Conservation (phyloP, 495 filamentous ascomycete genomes). For the Daldinia loculata region DNA sequence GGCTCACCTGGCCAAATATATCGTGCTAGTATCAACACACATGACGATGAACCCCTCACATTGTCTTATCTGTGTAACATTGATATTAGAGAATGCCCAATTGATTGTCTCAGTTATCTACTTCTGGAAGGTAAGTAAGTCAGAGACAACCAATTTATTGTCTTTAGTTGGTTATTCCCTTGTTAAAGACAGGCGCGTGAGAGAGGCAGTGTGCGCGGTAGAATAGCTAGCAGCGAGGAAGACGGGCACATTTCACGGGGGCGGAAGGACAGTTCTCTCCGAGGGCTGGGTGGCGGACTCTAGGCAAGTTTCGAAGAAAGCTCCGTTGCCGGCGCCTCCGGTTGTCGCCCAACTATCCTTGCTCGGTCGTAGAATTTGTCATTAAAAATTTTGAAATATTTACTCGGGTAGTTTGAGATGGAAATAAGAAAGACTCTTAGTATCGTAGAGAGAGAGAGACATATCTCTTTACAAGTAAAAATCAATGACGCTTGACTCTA, state of each 20-base stretch:
- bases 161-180: not conserved
- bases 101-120: not conserved
- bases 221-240: not conserved
- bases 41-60: conserved; percentile 2
- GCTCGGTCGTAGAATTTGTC: not conserved
- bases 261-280: not conserved
- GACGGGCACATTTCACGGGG: not conserved
- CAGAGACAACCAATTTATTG: not conserved
- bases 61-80: conserved; percentile 4
- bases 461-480: not conserved
- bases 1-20: not conserved
- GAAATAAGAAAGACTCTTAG: not conserved
- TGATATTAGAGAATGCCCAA: not conserved
- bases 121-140: not conserved
- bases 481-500: not conserved
- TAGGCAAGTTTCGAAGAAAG: not conserved
- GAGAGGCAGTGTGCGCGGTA: not conserved
- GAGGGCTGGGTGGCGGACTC: conserved; percentile 7
- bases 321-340: conserved; percentile 7
- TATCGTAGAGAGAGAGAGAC: not conserved
- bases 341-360: not conserved
- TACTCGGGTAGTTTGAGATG: not conserved
- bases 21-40: not conserved
- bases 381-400: not conserved
- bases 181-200: not conserved